Percentiles rank a stretch among this genome's conserved stretches.
phyloP scores from a whole-genome alignment of 1,139 yeast species.

The Torulaspora globosa region DNA sequence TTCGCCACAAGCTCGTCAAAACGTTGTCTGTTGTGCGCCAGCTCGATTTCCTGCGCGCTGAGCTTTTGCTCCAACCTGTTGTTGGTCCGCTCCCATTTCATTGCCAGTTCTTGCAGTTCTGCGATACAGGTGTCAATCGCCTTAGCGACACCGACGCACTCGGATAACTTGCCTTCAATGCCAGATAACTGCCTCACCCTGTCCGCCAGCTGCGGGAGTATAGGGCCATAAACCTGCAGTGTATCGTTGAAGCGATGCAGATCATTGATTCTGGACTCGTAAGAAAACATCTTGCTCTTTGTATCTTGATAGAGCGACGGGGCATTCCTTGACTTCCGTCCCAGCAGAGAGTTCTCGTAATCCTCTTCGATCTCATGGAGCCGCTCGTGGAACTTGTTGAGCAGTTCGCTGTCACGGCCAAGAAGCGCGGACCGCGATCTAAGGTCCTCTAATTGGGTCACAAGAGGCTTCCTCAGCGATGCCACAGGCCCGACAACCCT shows the following conservation, averaged over 20 bases:
- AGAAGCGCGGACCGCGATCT: slow-evolving; percentile 30
- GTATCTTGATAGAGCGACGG: slow-evolving; percentile 28
- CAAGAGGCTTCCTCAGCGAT: slow-evolving; percentile 17
- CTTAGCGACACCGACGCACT: slow-evolving; percentile 49
- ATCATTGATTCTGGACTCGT: slow-evolving; percentile 38
- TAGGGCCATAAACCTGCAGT: slow-evolving; percentile 9
- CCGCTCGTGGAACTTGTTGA: slow-evolving; percentile 36
- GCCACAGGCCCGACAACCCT: slow-evolving; percentile 10
- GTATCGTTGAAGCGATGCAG: slow-evolving; percentile 38
- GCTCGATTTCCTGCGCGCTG: slow-evolving; percentile 29
- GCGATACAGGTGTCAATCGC: slow-evolving; percentile 44
- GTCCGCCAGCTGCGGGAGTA: slow-evolving; percentile 43
- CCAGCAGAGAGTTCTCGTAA: slow-evolving; percentile 28
- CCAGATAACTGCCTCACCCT: slow-evolving; percentile 46
- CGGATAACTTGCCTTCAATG: slow-evolving; percentile 49
- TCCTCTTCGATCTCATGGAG: slow-evolving; percentile 40
- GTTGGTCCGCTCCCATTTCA: slow-evolving; percentile 43
- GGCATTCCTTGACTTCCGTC: slow-evolving; percentile 24
- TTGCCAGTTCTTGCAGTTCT: slow-evolving; percentile 41
- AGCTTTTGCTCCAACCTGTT: slow-evolving; percentile 41
- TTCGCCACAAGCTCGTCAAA: not conserved
- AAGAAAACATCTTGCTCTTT: slow-evolving; percentile 23
- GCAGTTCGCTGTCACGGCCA: slow-evolving; percentile 22
- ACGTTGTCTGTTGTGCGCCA: slow-evolving; percentile 1
- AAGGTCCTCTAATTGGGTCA: slow-evolving; percentile 27